phyloP scores from a whole-genome alignment of 805 yeast species.

The Blastobotrys parvus region DNA sequence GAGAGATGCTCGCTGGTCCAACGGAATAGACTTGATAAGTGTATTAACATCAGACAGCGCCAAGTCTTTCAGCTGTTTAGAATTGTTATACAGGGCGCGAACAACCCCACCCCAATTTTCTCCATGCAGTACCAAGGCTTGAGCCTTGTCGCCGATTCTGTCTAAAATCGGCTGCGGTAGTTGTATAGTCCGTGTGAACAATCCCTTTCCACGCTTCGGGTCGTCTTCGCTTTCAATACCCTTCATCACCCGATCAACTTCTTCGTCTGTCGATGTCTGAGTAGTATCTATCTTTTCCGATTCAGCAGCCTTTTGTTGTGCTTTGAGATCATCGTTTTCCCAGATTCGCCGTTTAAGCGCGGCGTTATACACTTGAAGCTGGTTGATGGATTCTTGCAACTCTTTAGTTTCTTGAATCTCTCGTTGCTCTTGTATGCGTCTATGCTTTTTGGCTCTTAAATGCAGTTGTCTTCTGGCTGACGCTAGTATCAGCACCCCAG shows the following conservation, averaged over 20 bases:
- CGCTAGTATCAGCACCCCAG: too few species aligned
- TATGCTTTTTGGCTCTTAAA: background rate
- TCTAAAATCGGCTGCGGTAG: constrained; percentile 14
- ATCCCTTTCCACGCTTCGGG: constrained; percentile 6
- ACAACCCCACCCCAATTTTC: constrained; percentile 19
- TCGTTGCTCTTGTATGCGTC: background rate
- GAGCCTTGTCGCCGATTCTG: constrained; percentile 13
- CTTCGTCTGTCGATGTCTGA: constrained; percentile 7
- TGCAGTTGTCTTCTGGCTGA: too few species aligned
- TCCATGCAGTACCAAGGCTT: constrained; percentile 7
- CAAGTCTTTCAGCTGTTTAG: constrained; percentile 18
- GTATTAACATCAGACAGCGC: constrained; percentile 18
- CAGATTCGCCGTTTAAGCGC: constrained; percentile 10
- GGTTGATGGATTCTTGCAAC: constrained; percentile 11
- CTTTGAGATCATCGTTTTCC: constrained; percentile 15
- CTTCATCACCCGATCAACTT: constrained; percentile 14
- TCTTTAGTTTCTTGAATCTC: constrained; percentile 2
- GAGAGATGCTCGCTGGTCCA: constrained; percentile 15
- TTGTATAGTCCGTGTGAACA: constrained; percentile 8
- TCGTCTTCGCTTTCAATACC: constrained; percentile 1
- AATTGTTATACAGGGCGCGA: constrained; percentile 5
- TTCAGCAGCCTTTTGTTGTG: constrained; percentile 8
- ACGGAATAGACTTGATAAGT: constrained; percentile 22
- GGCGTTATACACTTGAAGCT: constrained; percentile 13
- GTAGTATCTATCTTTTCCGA: constrained; percentile 7